Evolutionary conservation across 805 yeast species (phyloP), one percentile per base, ranked within the genome.

Genomic region (Ogataea ganodermae): DNA sequence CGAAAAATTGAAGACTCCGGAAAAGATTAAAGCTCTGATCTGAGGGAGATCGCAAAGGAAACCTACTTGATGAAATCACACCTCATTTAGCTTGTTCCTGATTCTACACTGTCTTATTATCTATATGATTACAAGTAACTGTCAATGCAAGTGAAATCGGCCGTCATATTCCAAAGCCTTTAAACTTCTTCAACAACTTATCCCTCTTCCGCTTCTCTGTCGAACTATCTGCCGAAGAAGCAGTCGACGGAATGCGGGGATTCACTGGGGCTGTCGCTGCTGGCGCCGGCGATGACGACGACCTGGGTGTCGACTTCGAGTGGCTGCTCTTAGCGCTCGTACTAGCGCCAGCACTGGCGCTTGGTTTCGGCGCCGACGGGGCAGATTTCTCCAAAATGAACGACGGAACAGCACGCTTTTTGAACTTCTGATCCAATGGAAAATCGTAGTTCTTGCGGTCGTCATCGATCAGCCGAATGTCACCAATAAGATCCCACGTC

Each of bases 401-500:
- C 16, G 37, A 23, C 3, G 68, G 67, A n/a, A 61, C 61, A 23
- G 37, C 13, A 21, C 53, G 49, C 27, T 38, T 40, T 5, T 40
- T 39, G 13, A 42, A 35, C 23, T 61, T 61, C 22, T 50, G 35
- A 41, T 58, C 61, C 37, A 61, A 37, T 7, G 62, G 63, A 36
- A 65, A 63, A 10, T 55, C 51, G 40, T 62, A 54, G 14, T 56
- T 54, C 12, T 33, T 33, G 26, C 61, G 46, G 6, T 52, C 57
- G 36, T 63, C 65, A 38, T 64, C 55, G 28, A 65, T 63, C 28
- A 62, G 44, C 12, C 61, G 51, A 6, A 65, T 53, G 44, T 66
- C 70, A 6, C 69, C 69, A 13, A 66, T 55, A 41, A 66, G 54
- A 44, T 66, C 70, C 57, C 64, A 57, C 0, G 67, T 56, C 8